Conservation (phyloP, 106 monocot genomes). For the Amphibolis antarctica region DNA sequence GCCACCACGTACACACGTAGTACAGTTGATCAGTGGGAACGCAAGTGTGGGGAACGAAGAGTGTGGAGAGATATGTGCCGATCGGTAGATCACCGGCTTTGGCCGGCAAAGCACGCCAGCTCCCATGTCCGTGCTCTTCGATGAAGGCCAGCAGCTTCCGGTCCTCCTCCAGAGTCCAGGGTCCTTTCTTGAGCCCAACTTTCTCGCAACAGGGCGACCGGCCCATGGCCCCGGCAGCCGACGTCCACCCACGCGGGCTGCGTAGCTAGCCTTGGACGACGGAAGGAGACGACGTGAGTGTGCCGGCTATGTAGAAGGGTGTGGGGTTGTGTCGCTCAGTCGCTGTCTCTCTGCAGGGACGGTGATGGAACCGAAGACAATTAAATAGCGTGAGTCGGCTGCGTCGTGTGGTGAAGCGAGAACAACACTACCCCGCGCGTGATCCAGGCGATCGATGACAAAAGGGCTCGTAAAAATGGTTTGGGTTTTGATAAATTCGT, state of each 20-base stretch:
- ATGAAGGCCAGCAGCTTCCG: constrained; percentile 16
- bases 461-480: no score
- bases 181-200: constrained; percentile 17
- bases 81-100: constrained; percentile 12
- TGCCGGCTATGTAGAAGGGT: no score
- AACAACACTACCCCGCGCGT: no score
- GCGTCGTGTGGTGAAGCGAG: no score
- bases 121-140: constrained; percentile 12
- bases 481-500: no score
- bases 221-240: constrained; percentile 3
- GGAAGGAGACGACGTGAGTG: constrained; percentile 1
- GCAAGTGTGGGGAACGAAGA: background rate
- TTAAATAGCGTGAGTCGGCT: no score
- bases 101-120: constrained; percentile 16
- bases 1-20: background rate
- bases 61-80: background rate
- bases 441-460: no score
- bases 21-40: background rate
- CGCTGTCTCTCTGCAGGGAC: no score
- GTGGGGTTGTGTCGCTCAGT: no score
- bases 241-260: background rate
- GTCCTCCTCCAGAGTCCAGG: constrained; percentile 21
- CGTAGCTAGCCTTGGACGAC: background rate
- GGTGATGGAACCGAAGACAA: no score
- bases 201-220: constrained; percentile 20